Percentiles rank a stretch among this genome's conserved stretches.
Evolutionary conservation across 441 rosid species (phyloP).

Genomic region (Bruguiera hainesii): DNA sequence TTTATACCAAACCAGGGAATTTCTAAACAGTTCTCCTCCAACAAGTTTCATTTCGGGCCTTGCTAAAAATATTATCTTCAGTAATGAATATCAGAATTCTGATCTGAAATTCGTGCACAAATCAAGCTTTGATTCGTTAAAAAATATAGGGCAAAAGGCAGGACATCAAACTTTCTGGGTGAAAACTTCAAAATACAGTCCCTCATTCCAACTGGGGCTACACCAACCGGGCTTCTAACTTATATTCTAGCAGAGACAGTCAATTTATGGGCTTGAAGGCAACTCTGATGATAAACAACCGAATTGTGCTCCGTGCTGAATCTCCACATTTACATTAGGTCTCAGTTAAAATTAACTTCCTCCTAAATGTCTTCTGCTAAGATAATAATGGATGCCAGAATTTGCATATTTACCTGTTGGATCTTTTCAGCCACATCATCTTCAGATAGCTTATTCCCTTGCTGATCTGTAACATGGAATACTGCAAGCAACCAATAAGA

Average conservation of each 20-base stretch:
- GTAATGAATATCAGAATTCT: neutral
- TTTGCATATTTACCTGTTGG: slow-evolving; percentile 61
- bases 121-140: neutral
- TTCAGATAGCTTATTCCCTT: slow-evolving; percentile 67
- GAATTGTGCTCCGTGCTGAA: neutral
- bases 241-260: slow-evolving; percentile 4
- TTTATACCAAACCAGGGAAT: neutral
- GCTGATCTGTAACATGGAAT: slow-evolving; percentile 76
- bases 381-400: neutral
- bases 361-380: neutral
- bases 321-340: slow-evolving; percentile 1
- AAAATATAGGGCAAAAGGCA: neutral
- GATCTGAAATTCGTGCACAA: neutral
- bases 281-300: neutral
- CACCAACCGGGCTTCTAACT: neutral
- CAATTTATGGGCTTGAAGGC: neutral
- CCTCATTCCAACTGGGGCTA: neutral
- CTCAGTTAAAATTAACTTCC: neutral
- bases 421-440: slow-evolving; percentile 63
- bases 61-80: neutral
- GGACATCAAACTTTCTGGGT: no score
- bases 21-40: neutral
- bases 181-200: neutral
- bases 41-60: neutral
- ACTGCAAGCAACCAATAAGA: slow-evolving; percentile 38